Evolutionary conservation across 2,329 filamentous ascomycete genomes (phyloP).

Genomic region (Coniochaeta sp.): DNA sequence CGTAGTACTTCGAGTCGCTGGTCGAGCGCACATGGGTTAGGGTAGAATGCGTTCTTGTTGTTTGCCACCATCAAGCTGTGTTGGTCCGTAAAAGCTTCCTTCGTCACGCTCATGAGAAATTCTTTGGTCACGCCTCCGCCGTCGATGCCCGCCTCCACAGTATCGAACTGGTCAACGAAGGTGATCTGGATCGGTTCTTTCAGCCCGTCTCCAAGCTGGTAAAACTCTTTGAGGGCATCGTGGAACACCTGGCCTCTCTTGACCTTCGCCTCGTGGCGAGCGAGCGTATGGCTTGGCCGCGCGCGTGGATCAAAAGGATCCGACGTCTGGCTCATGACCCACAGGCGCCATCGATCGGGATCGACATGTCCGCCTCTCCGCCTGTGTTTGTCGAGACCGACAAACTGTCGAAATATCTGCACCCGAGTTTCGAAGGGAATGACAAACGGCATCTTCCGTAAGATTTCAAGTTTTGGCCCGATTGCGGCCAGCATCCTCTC

Average conservation of each 20-base stretch:
- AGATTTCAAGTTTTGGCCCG: conserved; percentile 78
- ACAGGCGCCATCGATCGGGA: conserved; percentile 66
- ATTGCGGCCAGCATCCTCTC: conserved; percentile 70
- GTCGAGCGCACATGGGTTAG: conserved; percentile 73
- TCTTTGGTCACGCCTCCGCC: conserved; percentile 97
- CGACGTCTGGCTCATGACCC: conserved; percentile 35
- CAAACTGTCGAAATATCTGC: conserved; percentile 87
- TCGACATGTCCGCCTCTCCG: conserved; percentile 62
- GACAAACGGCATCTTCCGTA: conserved; percentile 95
- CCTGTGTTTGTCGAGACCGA: conserved; percentile 71
- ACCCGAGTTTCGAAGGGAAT: conserved; percentile 91
- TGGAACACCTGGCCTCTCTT: conserved; percentile 72
- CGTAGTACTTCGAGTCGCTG: conserved; percentile 54
- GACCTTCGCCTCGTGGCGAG: conserved; percentile 70
- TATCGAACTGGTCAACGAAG: conserved; percentile 86
- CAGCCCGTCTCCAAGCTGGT: conserved; percentile 67
- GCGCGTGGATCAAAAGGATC: conserved; percentile 13
- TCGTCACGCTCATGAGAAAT: conserved; percentile 83
- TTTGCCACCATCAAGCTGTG: conserved; percentile 73
- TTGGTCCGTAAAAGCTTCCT: conserved; percentile 65
- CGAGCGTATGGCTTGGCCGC: conserved; percentile 29
- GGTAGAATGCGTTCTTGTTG: conserved; percentile 78
- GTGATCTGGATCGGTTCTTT: conserved; percentile 97
- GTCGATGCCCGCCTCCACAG: conserved; percentile 87
- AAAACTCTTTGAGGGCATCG: conserved; percentile 81